A percentile compares a stretch with the other conserved stretches of the same genome.
These are phyloP conservation scores for Neonectria faginata DNA, from an alignment of 2,329 filamentous ascomycete genomes.

Conservation along the genomic window DNA sequence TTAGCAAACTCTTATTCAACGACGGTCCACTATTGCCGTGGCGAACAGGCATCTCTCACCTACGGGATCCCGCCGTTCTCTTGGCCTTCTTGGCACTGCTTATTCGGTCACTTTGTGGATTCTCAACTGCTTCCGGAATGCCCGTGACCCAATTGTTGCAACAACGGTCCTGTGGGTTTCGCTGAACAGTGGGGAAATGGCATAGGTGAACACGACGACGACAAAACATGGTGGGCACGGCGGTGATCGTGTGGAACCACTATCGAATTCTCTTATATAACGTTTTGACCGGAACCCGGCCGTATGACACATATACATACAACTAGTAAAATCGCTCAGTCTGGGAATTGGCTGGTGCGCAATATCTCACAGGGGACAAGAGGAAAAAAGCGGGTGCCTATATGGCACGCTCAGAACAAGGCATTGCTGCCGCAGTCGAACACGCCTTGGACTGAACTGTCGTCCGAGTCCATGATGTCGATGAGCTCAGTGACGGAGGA, in stretches of 20 bases:
- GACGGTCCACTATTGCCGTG: constrained; percentile 41
- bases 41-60: constrained; percentile 20
- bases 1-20: constrained; percentile 48
- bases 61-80: constrained; percentile 14
- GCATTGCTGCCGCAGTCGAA: constrained; percentile 52
- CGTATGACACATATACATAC: constrained; percentile 42
- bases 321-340: constrained; percentile 36
- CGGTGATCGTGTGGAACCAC: constrained; percentile 37
- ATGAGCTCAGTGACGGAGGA: constrained; percentile 49
- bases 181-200: constrained; percentile 15
- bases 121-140: constrained; percentile 33
- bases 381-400: constrained; percentile 31
- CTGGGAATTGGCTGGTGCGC: constrained; percentile 23
- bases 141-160: constrained; percentile 29
- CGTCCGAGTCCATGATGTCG: constrained; percentile 46
- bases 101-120: constrained; percentile 37
- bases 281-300: constrained; percentile 35
- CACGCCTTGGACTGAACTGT: constrained; percentile 46
- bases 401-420: constrained; percentile 45
- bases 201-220: constrained; percentile 11
- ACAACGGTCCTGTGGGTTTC: constrained; percentile 23
- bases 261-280: constrained; percentile 47
- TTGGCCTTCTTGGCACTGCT: constrained; percentile 18
- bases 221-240: constrained; percentile 31
- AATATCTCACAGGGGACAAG: constrained; percentile 21